phyloP scores from a whole-genome alignment of 192 early-diverging fungal genomes.

The Backusella mclennaniae region DNA sequence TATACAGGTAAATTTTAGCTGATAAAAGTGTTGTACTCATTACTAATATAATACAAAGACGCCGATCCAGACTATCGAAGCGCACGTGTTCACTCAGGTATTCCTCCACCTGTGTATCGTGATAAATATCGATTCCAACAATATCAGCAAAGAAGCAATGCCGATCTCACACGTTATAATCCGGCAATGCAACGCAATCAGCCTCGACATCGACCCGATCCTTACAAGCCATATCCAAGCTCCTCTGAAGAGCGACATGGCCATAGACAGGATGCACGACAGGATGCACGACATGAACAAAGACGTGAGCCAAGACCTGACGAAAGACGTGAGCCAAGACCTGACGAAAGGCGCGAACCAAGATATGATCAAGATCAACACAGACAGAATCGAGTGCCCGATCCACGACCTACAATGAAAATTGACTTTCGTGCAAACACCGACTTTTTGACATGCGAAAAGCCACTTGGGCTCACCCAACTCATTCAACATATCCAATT shows the following conservation, averaged over 20 bases:
- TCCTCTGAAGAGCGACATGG: slow-evolving; percentile 22
- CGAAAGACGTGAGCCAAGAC: neutral
- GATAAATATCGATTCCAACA: slow-evolving; percentile 37
- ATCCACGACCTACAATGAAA: neutral
- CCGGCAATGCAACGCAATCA: slow-evolving; percentile 28
- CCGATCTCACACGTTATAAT: slow-evolving; percentile 28
- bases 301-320: neutral
- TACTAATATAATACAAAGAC: slow-evolving; percentile 20
- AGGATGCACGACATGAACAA: neutral
- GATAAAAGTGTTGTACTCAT: neutral
- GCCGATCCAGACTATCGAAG: slow-evolving; percentile 42
- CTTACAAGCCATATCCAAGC: slow-evolving; percentile 22
- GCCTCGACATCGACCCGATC: slow-evolving; percentile 36
- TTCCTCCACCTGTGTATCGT: slow-evolving; percentile 37
- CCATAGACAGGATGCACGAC: slow-evolving; percentile 6
- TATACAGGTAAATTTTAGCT: neutral
- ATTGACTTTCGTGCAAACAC: slow-evolving; percentile 32
- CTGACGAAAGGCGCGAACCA: neutral
- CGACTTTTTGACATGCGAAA: slow-evolving; percentile 29
- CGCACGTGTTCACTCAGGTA: slow-evolving; percentile 39
- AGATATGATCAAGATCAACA: slow-evolving; percentile 12
- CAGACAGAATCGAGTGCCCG: neutral
- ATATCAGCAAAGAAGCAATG: slow-evolving; percentile 9
- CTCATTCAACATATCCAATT: neutral
- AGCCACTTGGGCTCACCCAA: neutral